Evolutionary conservation across 495 filamentous ascomycete genomes (phyloP).

Genomic region (Talaromyces thailandensis): DNA sequence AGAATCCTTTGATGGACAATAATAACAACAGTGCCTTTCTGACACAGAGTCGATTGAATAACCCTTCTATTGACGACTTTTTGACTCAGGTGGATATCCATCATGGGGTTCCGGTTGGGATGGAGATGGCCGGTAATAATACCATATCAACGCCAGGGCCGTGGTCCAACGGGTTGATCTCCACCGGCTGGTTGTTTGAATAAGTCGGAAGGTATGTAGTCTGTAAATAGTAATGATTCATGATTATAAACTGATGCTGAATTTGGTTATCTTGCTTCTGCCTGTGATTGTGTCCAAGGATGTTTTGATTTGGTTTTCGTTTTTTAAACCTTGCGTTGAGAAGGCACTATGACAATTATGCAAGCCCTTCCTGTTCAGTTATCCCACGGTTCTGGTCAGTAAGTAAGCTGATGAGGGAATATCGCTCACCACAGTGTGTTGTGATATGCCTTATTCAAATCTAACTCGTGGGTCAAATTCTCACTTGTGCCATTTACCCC

Average conservation of each 20-base stretch:
- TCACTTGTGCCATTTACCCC: no score
- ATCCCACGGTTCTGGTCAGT: no score
- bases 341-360: no score
- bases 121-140: conserved; percentile 4
- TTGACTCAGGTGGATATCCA: conserved; percentile 3
- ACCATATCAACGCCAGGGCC: conserved; percentile 1
- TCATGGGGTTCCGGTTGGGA: conserved; percentile 1
- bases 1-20: background rate
- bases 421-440: no score
- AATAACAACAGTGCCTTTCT: conserved; percentile 1
- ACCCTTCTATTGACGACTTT: conserved; percentile 2
- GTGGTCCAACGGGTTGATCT: background rate
- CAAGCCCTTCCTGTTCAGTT: no score
- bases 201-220: background rate
- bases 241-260: background rate
- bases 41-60: conserved; percentile 1
- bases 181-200: background rate
- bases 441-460: no score
- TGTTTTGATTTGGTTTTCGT: no score
- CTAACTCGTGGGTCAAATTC: no score
- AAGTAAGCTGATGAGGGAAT: no score
- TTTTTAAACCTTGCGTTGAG: no score
- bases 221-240: background rate
- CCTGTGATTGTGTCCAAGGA: no score
- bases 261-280: no score